Conservation (phyloP, 2,329 filamentous ascomycete genomes). For the Xylaria sp. region DNA sequence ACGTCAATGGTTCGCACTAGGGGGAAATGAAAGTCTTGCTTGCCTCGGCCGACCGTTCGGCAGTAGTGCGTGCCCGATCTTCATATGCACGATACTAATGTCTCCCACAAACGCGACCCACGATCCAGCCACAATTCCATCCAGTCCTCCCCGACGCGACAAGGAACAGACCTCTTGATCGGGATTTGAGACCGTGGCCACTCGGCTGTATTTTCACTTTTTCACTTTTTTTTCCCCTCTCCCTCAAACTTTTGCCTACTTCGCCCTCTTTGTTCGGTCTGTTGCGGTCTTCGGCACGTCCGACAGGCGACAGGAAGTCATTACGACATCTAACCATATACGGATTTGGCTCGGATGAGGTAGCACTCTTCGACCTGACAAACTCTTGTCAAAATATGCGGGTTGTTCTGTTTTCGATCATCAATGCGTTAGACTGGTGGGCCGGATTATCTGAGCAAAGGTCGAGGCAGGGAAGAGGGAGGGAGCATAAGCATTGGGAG, state of each 20-base stretch:
- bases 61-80: slow-evolving; percentile 23
- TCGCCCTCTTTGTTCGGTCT: not conserved
- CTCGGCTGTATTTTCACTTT: not conserved
- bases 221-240: not conserved
- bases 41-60: slow-evolving; percentile 20
- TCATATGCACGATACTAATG: slow-evolving; percentile 11
- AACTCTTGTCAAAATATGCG: slow-evolving; percentile 24
- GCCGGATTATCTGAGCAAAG: slow-evolving; percentile 17
- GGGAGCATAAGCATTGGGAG: slow-evolving; percentile 18
- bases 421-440: slow-evolving; percentile 36
- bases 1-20: slow-evolving; percentile 28
- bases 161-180: not conserved
- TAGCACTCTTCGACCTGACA: slow-evolving; percentile 18
- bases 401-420: slow-evolving; percentile 35
- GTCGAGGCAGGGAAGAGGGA: slow-evolving; percentile 9
- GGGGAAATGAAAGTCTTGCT: slow-evolving; percentile 35
- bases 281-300: slow-evolving; percentile 22
- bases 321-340: slow-evolving; percentile 33
- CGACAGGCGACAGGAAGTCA: slow-evolving; percentile 23
- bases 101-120: slow-evolving; percentile 21
- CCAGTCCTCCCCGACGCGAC: slow-evolving; percentile 9
- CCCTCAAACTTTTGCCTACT: not conserved
- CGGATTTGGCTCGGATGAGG: slow-evolving; percentile 16
- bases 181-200: not conserved
- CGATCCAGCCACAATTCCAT: slow-evolving; percentile 20